phyloP scores from a whole-genome alignment of 768 basidiomycete genomes.

The Hemileccinum impolitum region DNA sequence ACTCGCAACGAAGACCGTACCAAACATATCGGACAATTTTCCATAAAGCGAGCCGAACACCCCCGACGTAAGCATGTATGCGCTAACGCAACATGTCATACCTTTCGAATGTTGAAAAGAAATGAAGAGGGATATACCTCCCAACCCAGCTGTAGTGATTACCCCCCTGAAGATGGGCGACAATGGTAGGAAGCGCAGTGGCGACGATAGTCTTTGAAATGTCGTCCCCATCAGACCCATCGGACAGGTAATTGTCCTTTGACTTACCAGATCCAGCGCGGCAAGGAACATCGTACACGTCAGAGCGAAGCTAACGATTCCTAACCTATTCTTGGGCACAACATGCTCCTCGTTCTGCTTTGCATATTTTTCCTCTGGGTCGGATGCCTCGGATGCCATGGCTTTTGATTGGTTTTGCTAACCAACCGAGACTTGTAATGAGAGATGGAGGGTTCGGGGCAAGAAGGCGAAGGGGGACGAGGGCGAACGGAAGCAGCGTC shows the following conservation, averaged over 20 bases:
- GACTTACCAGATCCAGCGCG: slow-evolving; percentile 53
- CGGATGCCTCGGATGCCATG: not conserved
- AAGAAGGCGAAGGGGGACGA: too few relatives aligned
- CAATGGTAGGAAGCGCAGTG: slow-evolving; percentile 73
- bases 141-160: slow-evolving; percentile 70
- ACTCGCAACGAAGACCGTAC: slow-evolving; percentile 9
- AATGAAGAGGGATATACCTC: slow-evolving; percentile 36
- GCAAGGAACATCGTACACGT: slow-evolving; percentile 34
- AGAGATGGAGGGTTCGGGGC: too few relatives aligned
- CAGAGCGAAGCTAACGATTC: slow-evolving; percentile 23
- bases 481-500: too few relatives aligned
- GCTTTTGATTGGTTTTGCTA: not conserved
- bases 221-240: not conserved
- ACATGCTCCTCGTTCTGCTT: slow-evolving; percentile 42
- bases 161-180: slow-evolving; percentile 56
- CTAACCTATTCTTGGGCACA: slow-evolving; percentile 35
- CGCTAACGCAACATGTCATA: slow-evolving; percentile 35
- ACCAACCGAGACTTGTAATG: too few relatives aligned
- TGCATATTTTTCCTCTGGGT: not conserved
- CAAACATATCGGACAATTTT: slow-evolving; percentile 62
- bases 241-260: not conserved
- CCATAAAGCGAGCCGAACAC: slow-evolving; percentile 70
- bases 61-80: slow-evolving; percentile 71
- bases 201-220: slow-evolving; percentile 54
- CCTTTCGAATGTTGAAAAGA: not conserved